phyloP scores from a whole-genome alignment of 257 asterid genomes.

The Mitragyna speciosa region DNA sequence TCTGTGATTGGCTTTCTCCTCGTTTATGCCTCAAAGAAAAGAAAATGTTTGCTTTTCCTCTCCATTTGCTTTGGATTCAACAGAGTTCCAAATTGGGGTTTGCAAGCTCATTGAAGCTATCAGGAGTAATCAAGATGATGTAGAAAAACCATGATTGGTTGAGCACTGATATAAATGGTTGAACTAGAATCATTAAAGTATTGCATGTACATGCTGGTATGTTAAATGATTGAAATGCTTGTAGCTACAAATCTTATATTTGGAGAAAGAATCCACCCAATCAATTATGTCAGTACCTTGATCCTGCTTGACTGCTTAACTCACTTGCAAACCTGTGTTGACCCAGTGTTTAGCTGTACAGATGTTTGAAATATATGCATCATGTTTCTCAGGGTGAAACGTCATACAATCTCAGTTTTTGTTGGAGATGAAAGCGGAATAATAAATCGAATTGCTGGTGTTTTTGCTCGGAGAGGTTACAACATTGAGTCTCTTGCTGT shows the following conservation, averaged over 20 bases:
- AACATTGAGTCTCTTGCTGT: conserved; percentile 91
- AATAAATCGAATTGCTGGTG: conserved; percentile 85
- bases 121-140: not conserved
- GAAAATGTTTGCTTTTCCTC: not conserved
- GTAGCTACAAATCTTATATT: not conserved
- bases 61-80: not conserved
- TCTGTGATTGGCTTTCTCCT: not conserved
- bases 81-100: not conserved
- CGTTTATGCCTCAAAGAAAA: too few relatives aligned
- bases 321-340: not conserved
- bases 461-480: conserved; percentile 86
- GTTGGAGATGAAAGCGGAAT: conserved; percentile 96
- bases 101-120: not conserved
- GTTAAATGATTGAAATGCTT: not conserved
- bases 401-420: conserved; percentile 77
- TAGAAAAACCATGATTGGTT: not conserved
- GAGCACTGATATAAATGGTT: not conserved
- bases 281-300: not conserved
- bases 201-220: not conserved
- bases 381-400: conserved; percentile 47
- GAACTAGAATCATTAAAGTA: not conserved
- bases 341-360: not conserved
- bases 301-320: not conserved
- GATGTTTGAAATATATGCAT: conserved; percentile 14
- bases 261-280: not conserved